phyloP scores from a whole-genome alignment of 768 basidiomycete genomes.

The Coprinopsis marcescibilis region DNA sequence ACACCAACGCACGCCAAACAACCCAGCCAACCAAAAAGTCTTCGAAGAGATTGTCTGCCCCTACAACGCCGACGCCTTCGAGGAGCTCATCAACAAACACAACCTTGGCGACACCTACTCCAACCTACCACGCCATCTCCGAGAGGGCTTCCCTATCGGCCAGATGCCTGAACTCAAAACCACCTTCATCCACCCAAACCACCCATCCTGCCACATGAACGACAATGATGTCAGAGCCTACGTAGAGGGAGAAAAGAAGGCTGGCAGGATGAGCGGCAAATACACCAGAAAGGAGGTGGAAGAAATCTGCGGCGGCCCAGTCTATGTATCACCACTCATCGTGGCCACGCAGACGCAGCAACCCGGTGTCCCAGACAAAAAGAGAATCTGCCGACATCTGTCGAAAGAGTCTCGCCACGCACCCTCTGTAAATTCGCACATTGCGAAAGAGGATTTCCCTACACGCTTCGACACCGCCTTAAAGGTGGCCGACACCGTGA shows the following conservation, averaged over 20 bases:
- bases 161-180: constrained; percentile 19
- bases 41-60: constrained; percentile 23
- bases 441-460: constrained; percentile 19
- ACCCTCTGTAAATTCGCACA: constrained; percentile 22
- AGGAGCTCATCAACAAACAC: background rate
- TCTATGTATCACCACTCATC: constrained; percentile 21
- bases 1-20: constrained; percentile 15
- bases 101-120: constrained; percentile 18
- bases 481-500: constrained; percentile 20
- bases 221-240: constrained; percentile 14
- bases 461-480: constrained; percentile 21
- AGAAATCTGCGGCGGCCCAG: constrained; percentile 20
- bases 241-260: constrained; percentile 15
- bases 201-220: constrained; percentile 11
- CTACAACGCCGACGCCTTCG: constrained; percentile 17
- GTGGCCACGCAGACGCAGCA: constrained; percentile 18
- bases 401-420: constrained; percentile 17
- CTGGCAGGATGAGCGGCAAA: constrained; percentile 21
- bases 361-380: constrained; percentile 17
- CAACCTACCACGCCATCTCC: constrained; percentile 21
- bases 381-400: constrained; percentile 21
- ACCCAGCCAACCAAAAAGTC: constrained; percentile 16
- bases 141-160: constrained; percentile 27
- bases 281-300: constrained; percentile 13
- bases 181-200: constrained; percentile 19